A percentile compares a stretch with the other conserved stretches of the same genome.
Conservation (phyloP, 805 yeast species). For the Torulaspora indica region DNA sequence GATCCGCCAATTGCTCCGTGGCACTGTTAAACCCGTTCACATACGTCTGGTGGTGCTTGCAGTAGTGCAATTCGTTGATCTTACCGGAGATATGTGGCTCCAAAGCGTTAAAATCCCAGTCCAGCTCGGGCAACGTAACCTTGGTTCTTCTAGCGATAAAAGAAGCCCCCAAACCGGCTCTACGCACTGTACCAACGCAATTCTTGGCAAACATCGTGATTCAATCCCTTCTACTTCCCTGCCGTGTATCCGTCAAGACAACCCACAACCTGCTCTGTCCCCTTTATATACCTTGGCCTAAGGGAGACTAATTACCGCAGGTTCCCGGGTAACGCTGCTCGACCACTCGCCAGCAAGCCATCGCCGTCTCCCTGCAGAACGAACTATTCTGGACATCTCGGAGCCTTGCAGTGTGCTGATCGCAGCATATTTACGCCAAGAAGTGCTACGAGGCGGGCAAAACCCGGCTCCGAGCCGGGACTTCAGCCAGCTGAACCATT, state of each 20-base stretch:
- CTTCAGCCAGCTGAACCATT: not conserved
- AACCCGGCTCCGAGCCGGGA: not conserved
- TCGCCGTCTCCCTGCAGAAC: not conserved
- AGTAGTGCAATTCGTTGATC: slow-evolving; percentile 81
- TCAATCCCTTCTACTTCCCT: no score
- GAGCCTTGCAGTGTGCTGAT: not conserved
- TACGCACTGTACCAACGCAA: slow-evolving; percentile 11
- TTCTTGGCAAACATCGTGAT: slow-evolving; percentile 16
- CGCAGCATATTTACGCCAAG: not conserved
- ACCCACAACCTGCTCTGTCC: no score
- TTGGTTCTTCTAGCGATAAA: slow-evolving; percentile 47
- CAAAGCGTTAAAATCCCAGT: slow-evolving; percentile 77
- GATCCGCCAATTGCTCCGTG: slow-evolving; percentile 65
- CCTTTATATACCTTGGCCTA: not conserved
- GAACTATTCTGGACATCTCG: not conserved
- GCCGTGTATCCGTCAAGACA: not conserved
- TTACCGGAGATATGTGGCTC: slow-evolving; percentile 85
- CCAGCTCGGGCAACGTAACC: slow-evolving; percentile 73
- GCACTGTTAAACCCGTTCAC: slow-evolving; percentile 81
- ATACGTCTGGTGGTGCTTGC: slow-evolving; percentile 89
- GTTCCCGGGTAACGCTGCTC: slow-evolving; percentile 3
- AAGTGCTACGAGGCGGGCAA: not conserved
- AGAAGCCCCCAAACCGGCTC: slow-evolving; percentile 6
- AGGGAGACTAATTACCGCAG: slow-evolving; percentile 2
- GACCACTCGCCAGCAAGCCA: not conserved